Base-by-base conservation (phyloP, 1,284 basidiomycete species). In the Puccinia hordei region DNA sequence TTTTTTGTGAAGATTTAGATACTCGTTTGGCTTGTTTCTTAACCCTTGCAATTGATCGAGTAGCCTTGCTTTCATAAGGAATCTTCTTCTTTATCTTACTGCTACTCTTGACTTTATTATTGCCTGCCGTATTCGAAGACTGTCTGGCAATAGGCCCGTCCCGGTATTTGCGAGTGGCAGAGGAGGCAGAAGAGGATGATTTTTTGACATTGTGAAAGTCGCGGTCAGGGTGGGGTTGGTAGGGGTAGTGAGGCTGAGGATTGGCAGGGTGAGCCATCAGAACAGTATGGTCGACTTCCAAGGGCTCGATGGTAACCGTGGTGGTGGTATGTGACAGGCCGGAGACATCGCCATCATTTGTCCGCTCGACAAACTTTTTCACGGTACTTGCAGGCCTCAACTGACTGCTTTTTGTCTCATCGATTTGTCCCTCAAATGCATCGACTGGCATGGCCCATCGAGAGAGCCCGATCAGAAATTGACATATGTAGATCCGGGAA, bases 51-150 rank as follows among this genome's bases (percentile, higher is more conserved):
- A 79, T 72, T 19, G 49, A 46, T 41, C 68, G 35, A 24, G 77
- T 79, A 17, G 77, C 68, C 44, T 72, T 71, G 49, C 77, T 79
- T 24, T 79, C 77, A 72, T 79, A 79, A 3, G 77, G 77, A 17
- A 79, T 72, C 41, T 59, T 79, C 57, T 79, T 79, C 46, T 71
- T 72, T 10, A 17, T n/a, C 19, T 12, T 61, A 24, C n/a, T n/a
- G 27, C 30, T 38, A n/a, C 33, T 63, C 35, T 63, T 63, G 17
- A 17, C 17, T 35, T 38, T 63, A n/a, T 30, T 63, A 41, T 12
- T 59, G 12, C 2, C 55, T 6, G 3, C 33, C 24, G 57, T 59
- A 8, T 27, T 59, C 57, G 9, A 24, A 30, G 57, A 49, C 35
- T 49, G 38, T 53, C 44, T 46, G 24, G 10, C 2, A 30, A 35